Evolutionary conservation across 345 rosid genomes (phyloP).

Genomic region (Pistacia atlantica): DNA sequence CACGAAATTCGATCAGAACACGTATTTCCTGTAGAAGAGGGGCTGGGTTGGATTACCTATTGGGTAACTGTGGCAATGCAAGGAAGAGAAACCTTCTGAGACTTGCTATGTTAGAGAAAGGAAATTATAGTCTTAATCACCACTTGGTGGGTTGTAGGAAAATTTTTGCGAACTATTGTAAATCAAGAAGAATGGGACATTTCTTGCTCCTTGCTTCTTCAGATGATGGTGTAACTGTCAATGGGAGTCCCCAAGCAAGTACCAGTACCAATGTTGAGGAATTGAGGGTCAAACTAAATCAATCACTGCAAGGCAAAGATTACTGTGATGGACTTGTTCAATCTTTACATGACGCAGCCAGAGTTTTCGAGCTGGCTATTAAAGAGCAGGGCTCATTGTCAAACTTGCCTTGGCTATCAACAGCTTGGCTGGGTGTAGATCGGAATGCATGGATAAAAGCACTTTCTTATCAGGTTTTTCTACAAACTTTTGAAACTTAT

Average conservation of each 20-base stretch:
- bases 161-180: conserved; percentile 20
- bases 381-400: conserved; percentile 55
- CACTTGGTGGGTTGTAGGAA: conserved; percentile 34
- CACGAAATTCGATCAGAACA: conserved; percentile 43
- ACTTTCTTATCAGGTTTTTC: conserved; percentile 85
- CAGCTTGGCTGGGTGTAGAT: conserved; percentile 87
- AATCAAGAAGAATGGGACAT: conserved; percentile 41
- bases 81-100: conserved; percentile 44
- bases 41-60: conserved; percentile 38
- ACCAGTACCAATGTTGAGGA: conserved; percentile 60
- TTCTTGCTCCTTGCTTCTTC: conserved; percentile 55
- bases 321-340: conserved; percentile 79
- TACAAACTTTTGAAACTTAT: conserved; percentile 13
- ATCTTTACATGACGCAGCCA: conserved; percentile 81
- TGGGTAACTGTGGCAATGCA: conserved; percentile 48
- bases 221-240: conserved; percentile 78
- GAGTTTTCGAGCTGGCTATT: conserved; percentile 78
- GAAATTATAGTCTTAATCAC: conserved; percentile 23
- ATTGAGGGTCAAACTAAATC: conserved; percentile 64
- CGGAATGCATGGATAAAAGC: conserved; percentile 85
- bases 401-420: conserved; percentile 78
- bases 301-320: conserved; percentile 68
- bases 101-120: conserved; percentile 36
- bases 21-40: conserved; percentile 41
- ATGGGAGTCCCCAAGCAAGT: conserved; percentile 56